Evolutionary conservation across 768 basidiomycete genomes (phyloP).

Genomic region (Amanita pseudoporphyria): DNA sequence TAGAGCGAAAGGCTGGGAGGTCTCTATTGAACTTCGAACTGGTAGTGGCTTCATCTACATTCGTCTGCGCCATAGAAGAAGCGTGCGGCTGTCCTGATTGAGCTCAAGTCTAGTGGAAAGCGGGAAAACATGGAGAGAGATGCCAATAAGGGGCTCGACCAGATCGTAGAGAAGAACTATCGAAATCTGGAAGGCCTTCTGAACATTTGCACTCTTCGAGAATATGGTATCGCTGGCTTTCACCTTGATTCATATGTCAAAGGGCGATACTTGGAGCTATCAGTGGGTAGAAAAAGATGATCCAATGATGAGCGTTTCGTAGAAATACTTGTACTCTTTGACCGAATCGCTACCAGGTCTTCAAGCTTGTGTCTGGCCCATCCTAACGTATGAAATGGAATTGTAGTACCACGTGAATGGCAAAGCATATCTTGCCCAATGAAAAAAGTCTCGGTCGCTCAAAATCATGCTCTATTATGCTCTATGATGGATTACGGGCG

Average conservation of each 20-base stretch:
- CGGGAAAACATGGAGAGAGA: too few species aligned
- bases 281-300: too few species aligned
- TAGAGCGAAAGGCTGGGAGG: slow-evolving; percentile 7
- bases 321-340: slow-evolving; percentile 2
- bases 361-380: too few species aligned
- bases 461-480: too few species aligned
- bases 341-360: too few species aligned
- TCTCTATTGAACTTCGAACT: slow-evolving; percentile 9
- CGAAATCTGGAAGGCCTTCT: slow-evolving; percentile 7
- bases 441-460: too few species aligned
- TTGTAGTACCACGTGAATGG: too few species aligned
- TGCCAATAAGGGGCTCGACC: slow-evolving; percentile 9
- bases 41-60: slow-evolving; percentile 8
- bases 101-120: slow-evolving; percentile 10
- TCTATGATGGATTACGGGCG: too few species aligned
- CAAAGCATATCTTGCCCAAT: too few species aligned
- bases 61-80: slow-evolving; percentile 9
- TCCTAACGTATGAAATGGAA: too few species aligned
- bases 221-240: slow-evolving; percentile 12
- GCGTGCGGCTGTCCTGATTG: slow-evolving; percentile 9
- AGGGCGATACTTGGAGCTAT: too few species aligned
- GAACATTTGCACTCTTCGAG: too few species aligned
- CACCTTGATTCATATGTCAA: slow-evolving; percentile 11
- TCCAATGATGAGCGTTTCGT: slow-evolving; percentile 8
- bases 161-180: slow-evolving; percentile 10